These are phyloP conservation scores for Kwoniella shivajii DNA, from an alignment of 1,284 basidiomycete genomes.

Conservation along the genomic window DNA sequence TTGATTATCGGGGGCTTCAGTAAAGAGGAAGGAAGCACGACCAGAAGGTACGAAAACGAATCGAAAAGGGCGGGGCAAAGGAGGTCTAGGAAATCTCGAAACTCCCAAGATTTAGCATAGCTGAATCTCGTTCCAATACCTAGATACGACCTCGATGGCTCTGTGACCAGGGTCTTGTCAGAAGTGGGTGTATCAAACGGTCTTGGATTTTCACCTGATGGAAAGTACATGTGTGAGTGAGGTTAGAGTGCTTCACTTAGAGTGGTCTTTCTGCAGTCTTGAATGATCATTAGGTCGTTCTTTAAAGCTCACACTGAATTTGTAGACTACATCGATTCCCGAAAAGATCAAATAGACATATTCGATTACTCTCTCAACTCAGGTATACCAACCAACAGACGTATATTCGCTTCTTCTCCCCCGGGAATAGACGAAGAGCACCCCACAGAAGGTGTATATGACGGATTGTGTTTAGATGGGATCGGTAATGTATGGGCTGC, in stretches of 20 bases:
- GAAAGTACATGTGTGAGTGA: slow-evolving; percentile 47
- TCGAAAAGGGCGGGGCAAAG: neutral
- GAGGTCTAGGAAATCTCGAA: too few species aligned
- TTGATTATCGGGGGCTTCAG: neutral
- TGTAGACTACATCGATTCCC: slow-evolving; percentile 52
- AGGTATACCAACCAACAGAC: slow-evolving; percentile 32
- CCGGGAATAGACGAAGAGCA: slow-evolving; percentile 16
- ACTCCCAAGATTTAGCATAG: too few species aligned
- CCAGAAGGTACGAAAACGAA: neutral
- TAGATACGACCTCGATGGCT: slow-evolving; percentile 34
- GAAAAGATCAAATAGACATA: slow-evolving; percentile 27
- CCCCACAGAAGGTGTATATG: slow-evolving; percentile 39
- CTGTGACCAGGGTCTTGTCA: slow-evolving; percentile 28
- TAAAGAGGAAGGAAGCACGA: too few species aligned
- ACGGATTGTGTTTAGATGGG: slow-evolving; percentile 51
- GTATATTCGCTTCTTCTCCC: slow-evolving; percentile 29
- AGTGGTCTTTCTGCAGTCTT: neutral
- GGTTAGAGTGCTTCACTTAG: neutral
- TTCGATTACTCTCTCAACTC: slow-evolving; percentile 44
- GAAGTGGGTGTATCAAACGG: slow-evolving; percentile 49
- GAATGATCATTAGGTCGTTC: too few species aligned
- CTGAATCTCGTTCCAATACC: too few species aligned
- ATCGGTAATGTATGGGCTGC: slow-evolving; percentile 51
- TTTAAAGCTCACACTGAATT: neutral
- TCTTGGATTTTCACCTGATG: slow-evolving; percentile 49